These are phyloP conservation scores for Marasmius sp. DNA, from an alignment of 1,284 basidiomycete species.

Conservation along the genomic window DNA sequence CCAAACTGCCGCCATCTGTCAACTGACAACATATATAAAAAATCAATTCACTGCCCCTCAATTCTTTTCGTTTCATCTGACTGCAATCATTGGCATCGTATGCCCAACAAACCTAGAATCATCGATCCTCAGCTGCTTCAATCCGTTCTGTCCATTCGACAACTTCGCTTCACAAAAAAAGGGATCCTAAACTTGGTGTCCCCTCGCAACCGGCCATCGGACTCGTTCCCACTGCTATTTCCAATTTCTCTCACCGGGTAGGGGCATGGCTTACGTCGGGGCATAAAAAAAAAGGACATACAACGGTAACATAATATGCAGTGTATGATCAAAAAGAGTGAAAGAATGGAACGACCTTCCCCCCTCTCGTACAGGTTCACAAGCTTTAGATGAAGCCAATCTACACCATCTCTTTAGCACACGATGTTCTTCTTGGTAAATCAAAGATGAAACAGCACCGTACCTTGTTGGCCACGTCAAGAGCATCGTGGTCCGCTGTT, in stretches of 20 bases:
- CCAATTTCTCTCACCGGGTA: background rate
- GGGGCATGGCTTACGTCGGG: background rate
- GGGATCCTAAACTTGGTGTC: too few relatives aligned
- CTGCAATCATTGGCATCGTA: too few relatives aligned
- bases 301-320: background rate
- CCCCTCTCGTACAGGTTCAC: background rate
- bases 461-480: conserved; percentile 99
- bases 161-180: too few relatives aligned
- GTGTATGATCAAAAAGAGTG: background rate
- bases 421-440: background rate
- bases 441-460: conserved; percentile 19
- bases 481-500: conserved; percentile 93
- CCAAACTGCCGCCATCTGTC: background rate
- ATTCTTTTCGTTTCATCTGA: too few relatives aligned
- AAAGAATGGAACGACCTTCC: conserved; percentile 1
- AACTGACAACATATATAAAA: background rate
- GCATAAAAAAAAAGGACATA: background rate
- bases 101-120: too few relatives aligned
- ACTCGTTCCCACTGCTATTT: background rate
- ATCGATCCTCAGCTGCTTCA: too few relatives aligned
- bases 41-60: too few relatives aligned
- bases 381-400: conserved; percentile 76
- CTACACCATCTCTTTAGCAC: conserved; percentile 33
- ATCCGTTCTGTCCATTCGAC: too few relatives aligned
- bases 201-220: background rate